These are phyloP conservation scores for Phoma sp. DNA, from an alignment of 2,329 filamentous ascomycete species.

Conservation along the genomic window DNA sequence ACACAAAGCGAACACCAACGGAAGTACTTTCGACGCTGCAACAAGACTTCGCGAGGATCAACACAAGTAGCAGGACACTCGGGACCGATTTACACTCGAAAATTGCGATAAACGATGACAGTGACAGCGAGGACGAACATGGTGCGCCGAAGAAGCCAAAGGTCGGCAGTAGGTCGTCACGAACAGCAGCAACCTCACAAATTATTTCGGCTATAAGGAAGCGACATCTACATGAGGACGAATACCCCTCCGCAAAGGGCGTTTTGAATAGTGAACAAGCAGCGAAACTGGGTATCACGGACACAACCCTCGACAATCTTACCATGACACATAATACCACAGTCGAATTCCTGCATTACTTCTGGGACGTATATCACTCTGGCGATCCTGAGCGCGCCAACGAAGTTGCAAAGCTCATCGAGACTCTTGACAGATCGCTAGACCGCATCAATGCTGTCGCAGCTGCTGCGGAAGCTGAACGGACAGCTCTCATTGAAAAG, in stretches of 20 bases:
- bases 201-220: conserved; percentile 70
- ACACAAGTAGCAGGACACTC: conserved; percentile 40
- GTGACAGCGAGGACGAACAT: conserved; percentile 62
- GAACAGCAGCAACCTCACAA: conserved; percentile 69
- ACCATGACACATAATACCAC: conserved; percentile 87
- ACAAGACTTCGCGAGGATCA: conserved; percentile 63
- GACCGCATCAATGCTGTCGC: conserved; percentile 82
- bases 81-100: conserved; percentile 64
- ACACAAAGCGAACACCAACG: conserved; percentile 72
- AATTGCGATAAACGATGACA: conserved; percentile 73
- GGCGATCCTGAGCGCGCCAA: conserved; percentile 80
- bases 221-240: conserved; percentile 64
- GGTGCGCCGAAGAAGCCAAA: conserved; percentile 64
- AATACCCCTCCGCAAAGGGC: conserved; percentile 35
- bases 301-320: conserved; percentile 65
- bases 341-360: conserved; percentile 95
- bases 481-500: conserved; percentile 69
- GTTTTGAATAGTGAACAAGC: conserved; percentile 38
- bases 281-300: conserved; percentile 44
- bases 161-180: conserved; percentile 73
- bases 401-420: conserved; percentile 81
- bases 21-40: conserved; percentile 71
- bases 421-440: conserved; percentile 78
- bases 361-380: conserved; percentile 91
- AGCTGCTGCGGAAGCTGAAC: conserved; percentile 77